Percentiles rank a stretch among this genome's conserved stretches.
Conservation (phyloP, 345 rosid species). For the Gossypium ekmanianum region DNA sequence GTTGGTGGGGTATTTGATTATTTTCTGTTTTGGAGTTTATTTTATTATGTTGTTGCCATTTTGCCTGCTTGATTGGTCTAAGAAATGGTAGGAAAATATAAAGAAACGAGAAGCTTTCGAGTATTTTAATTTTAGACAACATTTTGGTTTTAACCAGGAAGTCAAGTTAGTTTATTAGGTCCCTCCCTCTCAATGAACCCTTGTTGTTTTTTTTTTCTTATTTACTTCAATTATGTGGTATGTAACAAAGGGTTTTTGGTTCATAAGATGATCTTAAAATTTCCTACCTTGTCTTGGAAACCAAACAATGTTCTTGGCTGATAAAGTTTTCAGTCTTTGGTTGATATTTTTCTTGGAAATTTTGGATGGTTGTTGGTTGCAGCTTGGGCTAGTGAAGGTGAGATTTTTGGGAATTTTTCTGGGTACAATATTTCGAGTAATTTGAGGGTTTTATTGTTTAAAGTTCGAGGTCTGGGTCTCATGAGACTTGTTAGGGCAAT, state of each 20-base stretch:
- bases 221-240: background rate
- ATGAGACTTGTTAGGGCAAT: slow-evolving; percentile 99
- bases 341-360: slow-evolving; percentile 29
- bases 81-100: slow-evolving; percentile 21
- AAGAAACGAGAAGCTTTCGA: background rate
- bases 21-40: background rate
- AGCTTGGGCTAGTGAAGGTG: slow-evolving; percentile 49
- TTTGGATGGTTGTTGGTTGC: slow-evolving; percentile 42
- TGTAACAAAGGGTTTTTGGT: slow-evolving; percentile 11
- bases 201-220: background rate
- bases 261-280: slow-evolving; percentile 13
- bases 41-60: background rate
- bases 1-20: background rate
- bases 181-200: background rate
- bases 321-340: slow-evolving; percentile 11
- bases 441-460: slow-evolving; percentile 63
- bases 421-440: slow-evolving; percentile 44
- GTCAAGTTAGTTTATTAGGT: slow-evolving; percentile 15
- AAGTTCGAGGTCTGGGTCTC: slow-evolving; percentile 69
- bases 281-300: slow-evolving; percentile 19
- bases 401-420: slow-evolving; percentile 30
- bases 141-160: background rate
- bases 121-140: background rate
- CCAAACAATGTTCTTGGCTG: slow-evolving; percentile 4
- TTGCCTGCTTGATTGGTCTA: slow-evolving; percentile 23